These are phyloP conservation scores for Stephania cephalantha DNA, from an alignment of 164 flowering plant species.

Conservation along the genomic window DNA sequence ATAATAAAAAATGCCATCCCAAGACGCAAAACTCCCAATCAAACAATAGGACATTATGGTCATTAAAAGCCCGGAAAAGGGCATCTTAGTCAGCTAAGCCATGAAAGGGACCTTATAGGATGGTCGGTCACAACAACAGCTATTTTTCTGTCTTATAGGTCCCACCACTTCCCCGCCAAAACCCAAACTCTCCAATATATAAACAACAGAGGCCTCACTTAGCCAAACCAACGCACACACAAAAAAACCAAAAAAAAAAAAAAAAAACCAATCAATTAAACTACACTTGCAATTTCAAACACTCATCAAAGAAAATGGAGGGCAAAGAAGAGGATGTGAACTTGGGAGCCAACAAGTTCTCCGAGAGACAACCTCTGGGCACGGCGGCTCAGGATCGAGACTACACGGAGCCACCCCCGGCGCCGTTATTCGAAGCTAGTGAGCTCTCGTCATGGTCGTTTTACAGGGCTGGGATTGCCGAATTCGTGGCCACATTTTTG, in stretches of 20 bases:
- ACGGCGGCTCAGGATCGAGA: conserved; percentile 55
- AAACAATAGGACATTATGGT: no score
- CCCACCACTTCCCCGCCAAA: background rate
- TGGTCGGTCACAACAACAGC: conserved; percentile 1
- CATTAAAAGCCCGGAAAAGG: background rate
- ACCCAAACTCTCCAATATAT: background rate
- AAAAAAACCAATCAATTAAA: no score
- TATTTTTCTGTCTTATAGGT: background rate
- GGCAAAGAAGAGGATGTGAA: conserved; percentile 29
- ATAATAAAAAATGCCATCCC: no score
- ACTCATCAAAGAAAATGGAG: conserved; percentile 15
- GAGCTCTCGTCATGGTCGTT: conserved; percentile 63
- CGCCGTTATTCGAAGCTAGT: conserved; percentile 46
- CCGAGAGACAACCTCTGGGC: conserved; percentile 35
- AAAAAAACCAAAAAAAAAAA: no score
- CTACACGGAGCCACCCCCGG: conserved; percentile 50
- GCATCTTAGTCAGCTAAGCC: background rate
- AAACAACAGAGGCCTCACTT: background rate
- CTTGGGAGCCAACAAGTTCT: conserved; percentile 28
- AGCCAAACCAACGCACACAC: background rate
- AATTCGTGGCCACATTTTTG: conserved; percentile 75
- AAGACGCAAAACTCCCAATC: no score
- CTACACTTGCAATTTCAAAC: no score
- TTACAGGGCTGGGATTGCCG: conserved; percentile 86
- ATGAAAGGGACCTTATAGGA: background rate